Base-by-base conservation (phyloP, 495 filamentous ascomycete genomes). In the Gamarada debralockiae region DNA sequence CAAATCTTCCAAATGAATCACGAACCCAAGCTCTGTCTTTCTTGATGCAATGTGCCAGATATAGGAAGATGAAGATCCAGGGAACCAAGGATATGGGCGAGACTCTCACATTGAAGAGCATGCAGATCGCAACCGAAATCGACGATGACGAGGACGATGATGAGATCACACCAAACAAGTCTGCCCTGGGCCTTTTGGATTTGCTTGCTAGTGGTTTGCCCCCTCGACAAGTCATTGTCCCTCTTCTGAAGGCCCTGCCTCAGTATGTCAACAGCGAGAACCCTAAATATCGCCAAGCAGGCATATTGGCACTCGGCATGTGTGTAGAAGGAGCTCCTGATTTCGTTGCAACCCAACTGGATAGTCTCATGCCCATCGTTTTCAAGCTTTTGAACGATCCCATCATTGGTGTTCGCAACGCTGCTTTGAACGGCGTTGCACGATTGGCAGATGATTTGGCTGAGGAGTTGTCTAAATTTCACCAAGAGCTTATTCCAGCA, bases 321-420 rank as follows among this genome's bases (percentile, higher is more conserved):
- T 91, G 88, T 60, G 93, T 96, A 47, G 93, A 98, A 71, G 93
- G 93, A 56, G 95, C 93, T 31, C 93, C 93, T 7, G 93, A 97
- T 61, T 97, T 97, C 70, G 86, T 97, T 60, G 86, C 85, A 54
- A 93, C 90, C 8, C 91, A 97, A 74, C 79, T 95, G 62, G 76
- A 83, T 63, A 81, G 84, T 55, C 85, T 96, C 63, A 84, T 97
- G 69, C 95, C 93, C 33, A 76, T 87, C 51, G 83, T 97, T 51
- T 75, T 97, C 39, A 83, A 83, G 64, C 80, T 98, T 7, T 80
- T 98, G 17, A 84, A 87, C 59, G 93, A 98, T 60, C 75, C 78
- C 3, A 90, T 90, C 47, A 71, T 81, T 56, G 83, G 84, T 64
- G 93, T 98, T 47, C 81, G 93, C 39, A 86, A 91, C 65, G 86